Evolutionary conservation across 495 filamentous ascomycete species (phyloP), one percentile per base, ranked within the genome.

Genomic region (Filosporella fistucella): DNA sequence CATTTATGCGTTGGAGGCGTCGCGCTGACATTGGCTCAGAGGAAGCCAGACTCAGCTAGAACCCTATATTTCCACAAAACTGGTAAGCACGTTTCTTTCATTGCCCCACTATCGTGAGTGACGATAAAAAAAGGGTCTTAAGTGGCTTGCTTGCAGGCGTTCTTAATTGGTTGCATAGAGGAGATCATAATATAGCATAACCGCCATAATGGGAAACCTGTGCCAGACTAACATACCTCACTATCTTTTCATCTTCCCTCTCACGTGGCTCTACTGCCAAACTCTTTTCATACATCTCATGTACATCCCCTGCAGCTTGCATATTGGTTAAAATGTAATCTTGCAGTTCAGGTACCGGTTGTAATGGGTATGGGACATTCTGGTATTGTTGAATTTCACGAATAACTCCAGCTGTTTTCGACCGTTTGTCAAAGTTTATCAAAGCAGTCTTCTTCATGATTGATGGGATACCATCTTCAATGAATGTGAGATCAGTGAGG

Each of bases 261-360:
- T 97, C 93, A 56, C 94, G 75, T 36, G 94, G 93, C 66, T 98
- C 93, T 42, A 98, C 84, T 52, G 80, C 74, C 72, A 97, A 73
- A 63, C 88, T 95, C 69, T 86, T 86, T 61, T 97, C 89, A 68
- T 96, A 98, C 94, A 97, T 96, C 72, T 97, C 90, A 65, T 96
- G 90, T 50, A 98, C 91, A 62, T 97, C 94, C 34, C 87, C 86
- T 1, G 93, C 93, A 9, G 80, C 80, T 68, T 91, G 84, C 80
- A 98, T 91, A 64, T 95, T 96, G 59, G 81, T 87, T 48, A 96
- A 72, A 47, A 98, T 96, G 68, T 96, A 97, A 54, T 97, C 91
- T 64, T 97, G 94, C 55, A 98, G 76, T 63, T 97, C 93, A 13
- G 81, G 77, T 8, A 98, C 90, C 0, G 90, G 77, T 63, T 89